Evolutionary conservation across 2,329 filamentous ascomycete species (phyloP).

Genomic region (Fusarium praegraminearum): DNA sequence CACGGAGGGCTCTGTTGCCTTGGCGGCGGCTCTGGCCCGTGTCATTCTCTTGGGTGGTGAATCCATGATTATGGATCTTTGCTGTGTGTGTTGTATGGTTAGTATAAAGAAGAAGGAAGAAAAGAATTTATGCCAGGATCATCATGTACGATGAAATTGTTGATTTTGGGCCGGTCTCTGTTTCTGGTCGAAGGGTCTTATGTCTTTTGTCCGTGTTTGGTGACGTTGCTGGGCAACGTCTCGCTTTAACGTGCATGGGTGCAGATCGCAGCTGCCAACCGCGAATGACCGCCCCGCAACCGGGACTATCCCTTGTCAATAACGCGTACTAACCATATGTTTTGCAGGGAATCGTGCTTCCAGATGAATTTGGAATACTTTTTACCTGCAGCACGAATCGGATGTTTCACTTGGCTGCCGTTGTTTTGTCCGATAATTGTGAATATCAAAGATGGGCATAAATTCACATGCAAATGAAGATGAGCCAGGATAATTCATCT

Average conservation of each 20-base stretch:
- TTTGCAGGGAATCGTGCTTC: slow-evolving; percentile 16
- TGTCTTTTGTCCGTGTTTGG: slow-evolving; percentile 45
- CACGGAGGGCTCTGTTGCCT: slow-evolving; percentile 53
- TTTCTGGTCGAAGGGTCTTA: slow-evolving; percentile 35
- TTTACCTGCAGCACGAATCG: slow-evolving; percentile 4
- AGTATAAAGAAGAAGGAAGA: slow-evolving; percentile 39
- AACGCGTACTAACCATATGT: slow-evolving; percentile 13
- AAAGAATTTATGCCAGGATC: slow-evolving; percentile 38
- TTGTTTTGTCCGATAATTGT: neutral
- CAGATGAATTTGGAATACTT: slow-evolving; percentile 19
- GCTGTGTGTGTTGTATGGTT: slow-evolving; percentile 39
- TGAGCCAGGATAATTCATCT: neutral
- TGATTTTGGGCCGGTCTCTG: slow-evolving; percentile 28
- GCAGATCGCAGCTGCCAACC: slow-evolving; percentile 38
- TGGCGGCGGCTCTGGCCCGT: slow-evolving; percentile 61
- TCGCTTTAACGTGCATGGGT: slow-evolving; percentile 32
- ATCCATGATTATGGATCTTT: slow-evolving; percentile 59
- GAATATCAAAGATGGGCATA: neutral
- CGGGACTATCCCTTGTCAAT: slow-evolving; percentile 23
- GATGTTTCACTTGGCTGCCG: slow-evolving; percentile 4
- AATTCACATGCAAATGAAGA: neutral
- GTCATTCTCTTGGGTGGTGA: slow-evolving; percentile 72
- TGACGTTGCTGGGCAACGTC: slow-evolving; percentile 47
- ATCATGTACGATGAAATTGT: slow-evolving; percentile 46
- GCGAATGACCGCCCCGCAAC: slow-evolving; percentile 34